Conservation (phyloP, 2,329 filamentous ascomycete species). For the Bipolaris zeicola region DNA sequence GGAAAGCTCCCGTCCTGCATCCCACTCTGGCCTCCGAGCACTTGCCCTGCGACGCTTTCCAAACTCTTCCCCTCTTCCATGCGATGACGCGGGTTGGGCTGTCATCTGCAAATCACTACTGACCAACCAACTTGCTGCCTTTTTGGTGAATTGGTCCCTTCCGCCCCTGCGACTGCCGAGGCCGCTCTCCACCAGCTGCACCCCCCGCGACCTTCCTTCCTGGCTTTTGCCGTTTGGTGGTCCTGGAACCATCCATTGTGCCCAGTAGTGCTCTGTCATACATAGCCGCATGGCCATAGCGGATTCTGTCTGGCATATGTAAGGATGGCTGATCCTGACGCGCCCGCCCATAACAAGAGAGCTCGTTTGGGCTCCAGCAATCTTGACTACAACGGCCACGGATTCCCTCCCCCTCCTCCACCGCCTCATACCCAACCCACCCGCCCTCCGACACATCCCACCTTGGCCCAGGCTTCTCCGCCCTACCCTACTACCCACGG, state of each 20-base stretch:
- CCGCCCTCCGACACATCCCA: conserved; percentile 41
- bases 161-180: conserved; percentile 41
- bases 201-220: conserved; percentile 29
- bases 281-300: conserved; percentile 50
- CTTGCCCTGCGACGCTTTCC: conserved; percentile 45
- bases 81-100: conserved; percentile 46
- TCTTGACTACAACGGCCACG: conserved; percentile 43
- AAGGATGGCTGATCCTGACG: conserved; percentile 50
- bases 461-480: conserved; percentile 37
- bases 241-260: conserved; percentile 25
- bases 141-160: conserved; percentile 36
- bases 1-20: conserved; percentile 38
- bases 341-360: conserved; percentile 45
- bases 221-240: conserved; percentile 38
- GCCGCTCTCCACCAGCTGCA: conserved; percentile 31
- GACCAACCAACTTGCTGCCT: conserved; percentile 37
- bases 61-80: conserved; percentile 40
- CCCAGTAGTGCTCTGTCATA: conserved; percentile 29
- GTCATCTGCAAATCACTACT: conserved; percentile 30
- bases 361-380: conserved; percentile 48
- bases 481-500: conserved; percentile 31
- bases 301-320: conserved; percentile 41
- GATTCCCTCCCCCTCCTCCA: conserved; percentile 39
- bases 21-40: conserved; percentile 35
- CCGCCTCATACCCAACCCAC: conserved; percentile 38